Conservation (phyloP, 2,329 filamentous ascomycete genomes). For the Pseudopyricularia cyperi region DNA sequence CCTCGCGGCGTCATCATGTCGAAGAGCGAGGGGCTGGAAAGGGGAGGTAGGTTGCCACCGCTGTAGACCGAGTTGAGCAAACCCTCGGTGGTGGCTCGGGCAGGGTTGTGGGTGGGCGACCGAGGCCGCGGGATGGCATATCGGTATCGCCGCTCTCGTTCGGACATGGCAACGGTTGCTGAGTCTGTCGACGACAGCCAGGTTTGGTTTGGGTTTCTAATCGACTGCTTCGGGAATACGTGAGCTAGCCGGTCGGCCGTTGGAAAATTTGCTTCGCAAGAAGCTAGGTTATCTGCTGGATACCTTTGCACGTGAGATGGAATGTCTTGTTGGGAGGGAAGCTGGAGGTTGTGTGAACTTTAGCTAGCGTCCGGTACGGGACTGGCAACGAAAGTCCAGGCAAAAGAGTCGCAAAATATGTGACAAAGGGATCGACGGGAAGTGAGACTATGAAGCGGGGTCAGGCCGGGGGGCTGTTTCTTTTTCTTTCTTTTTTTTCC, state of each 20-base stretch:
- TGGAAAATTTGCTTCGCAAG: too few species aligned
- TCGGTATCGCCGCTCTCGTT: conserved; percentile 1
- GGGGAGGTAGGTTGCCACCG: background rate
- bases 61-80: background rate
- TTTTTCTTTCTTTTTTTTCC: background rate
- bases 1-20: conserved; percentile 2
- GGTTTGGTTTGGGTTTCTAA: too few species aligned
- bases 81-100: background rate
- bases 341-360: background rate
- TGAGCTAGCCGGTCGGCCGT: too few species aligned
- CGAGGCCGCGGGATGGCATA: conserved; percentile 2
- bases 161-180: background rate
- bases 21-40: background rate
- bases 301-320: background rate
- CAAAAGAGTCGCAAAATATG: background rate
- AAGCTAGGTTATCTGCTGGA: too few species aligned
- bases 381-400: background rate
- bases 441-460: background rate
- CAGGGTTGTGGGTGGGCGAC: conserved; percentile 1
- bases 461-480: background rate
- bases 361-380: background rate
- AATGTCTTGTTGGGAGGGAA: background rate
- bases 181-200: background rate
- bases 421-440: background rate
- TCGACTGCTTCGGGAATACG: too few species aligned